A percentile compares a stretch with the other conserved stretches of the same genome.
These are phyloP conservation scores for Saprolegnia parasitica DNA, from an alignment of 352 stramenopile genomes.

Conservation along the genomic window DNA sequence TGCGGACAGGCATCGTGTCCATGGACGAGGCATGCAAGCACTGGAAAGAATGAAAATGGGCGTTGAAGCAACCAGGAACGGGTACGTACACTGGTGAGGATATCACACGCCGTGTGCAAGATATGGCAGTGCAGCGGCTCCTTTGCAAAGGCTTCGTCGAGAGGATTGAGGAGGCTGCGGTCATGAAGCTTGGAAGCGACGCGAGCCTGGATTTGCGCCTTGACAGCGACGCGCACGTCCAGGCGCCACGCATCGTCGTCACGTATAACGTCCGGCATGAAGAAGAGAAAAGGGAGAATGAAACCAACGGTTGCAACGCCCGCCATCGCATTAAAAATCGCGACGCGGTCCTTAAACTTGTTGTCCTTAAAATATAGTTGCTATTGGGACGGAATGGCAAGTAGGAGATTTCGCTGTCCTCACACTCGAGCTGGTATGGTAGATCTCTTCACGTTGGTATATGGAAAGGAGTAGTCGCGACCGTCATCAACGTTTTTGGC, in stretches of 20 bases:
- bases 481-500: too few species aligned
- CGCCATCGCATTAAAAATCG: too few species aligned
- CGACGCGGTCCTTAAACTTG: too few species aligned
- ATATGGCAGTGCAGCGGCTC: neutral
- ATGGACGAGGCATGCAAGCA: conserved; percentile 15
- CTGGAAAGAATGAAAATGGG: neutral
- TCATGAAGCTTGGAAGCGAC: neutral
- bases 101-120: neutral
- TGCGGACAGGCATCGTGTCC: conserved; percentile 2
- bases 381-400: too few species aligned
- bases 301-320: neutral
- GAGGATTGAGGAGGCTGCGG: neutral
- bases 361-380: too few species aligned
- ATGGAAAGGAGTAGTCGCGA: too few species aligned
- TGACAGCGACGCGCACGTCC: neutral
- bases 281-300: neutral
- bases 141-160: neutral
- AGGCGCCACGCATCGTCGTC: neutral
- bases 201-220: neutral
- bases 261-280: neutral
- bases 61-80: neutral
- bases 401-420: too few species aligned
- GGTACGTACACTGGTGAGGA: neutral
- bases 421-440: too few species aligned
- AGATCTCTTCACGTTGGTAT: too few species aligned